Evolutionary conservation across 805 yeast genomes (phyloP).

Genomic region (Ogataea nitratoaversa): DNA sequence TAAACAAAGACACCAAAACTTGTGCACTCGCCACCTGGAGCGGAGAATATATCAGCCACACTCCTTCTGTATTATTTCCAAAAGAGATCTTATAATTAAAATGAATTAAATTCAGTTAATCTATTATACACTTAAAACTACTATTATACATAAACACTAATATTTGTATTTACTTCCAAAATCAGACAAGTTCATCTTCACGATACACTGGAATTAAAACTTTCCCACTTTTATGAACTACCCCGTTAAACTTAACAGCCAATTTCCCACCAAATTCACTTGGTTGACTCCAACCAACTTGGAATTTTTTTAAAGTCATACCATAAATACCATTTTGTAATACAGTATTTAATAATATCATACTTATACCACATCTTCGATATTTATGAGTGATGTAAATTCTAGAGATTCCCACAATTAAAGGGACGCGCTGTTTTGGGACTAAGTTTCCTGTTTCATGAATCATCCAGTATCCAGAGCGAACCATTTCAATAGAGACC

Average conservation of each 20-base stretch:
- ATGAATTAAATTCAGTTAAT: too few species aligned
- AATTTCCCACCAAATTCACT: slow-evolving; percentile 59
- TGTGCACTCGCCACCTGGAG: too few species aligned
- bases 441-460: slow-evolving; percentile 46
- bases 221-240: slow-evolving; percentile 49
- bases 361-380: slow-evolving; percentile 50
- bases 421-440: slow-evolving; percentile 37
- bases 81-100: too few species aligned
- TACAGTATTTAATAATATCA: slow-evolving; percentile 40
- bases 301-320: slow-evolving; percentile 33
- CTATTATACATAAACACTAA: too few species aligned
- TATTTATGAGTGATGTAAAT: slow-evolving; percentile 41
- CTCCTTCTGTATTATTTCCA: too few species aligned
- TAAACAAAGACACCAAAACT: too few species aligned
- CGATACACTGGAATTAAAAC: slow-evolving; percentile 46
- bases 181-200: too few species aligned
- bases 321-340: slow-evolving; percentile 48
- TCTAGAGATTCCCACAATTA: slow-evolving; percentile 45
- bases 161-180: too few species aligned
- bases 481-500: slow-evolving; percentile 46
- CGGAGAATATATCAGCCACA: too few species aligned
- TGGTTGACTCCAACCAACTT: slow-evolving; percentile 72
- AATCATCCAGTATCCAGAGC: slow-evolving; percentile 57
- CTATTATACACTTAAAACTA: too few species aligned
- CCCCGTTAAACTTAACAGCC: slow-evolving; percentile 54